These are phyloP conservation scores for Secale cereale DNA, from an alignment of 176 grass and related monocot species.

Conservation along the genomic window DNA sequence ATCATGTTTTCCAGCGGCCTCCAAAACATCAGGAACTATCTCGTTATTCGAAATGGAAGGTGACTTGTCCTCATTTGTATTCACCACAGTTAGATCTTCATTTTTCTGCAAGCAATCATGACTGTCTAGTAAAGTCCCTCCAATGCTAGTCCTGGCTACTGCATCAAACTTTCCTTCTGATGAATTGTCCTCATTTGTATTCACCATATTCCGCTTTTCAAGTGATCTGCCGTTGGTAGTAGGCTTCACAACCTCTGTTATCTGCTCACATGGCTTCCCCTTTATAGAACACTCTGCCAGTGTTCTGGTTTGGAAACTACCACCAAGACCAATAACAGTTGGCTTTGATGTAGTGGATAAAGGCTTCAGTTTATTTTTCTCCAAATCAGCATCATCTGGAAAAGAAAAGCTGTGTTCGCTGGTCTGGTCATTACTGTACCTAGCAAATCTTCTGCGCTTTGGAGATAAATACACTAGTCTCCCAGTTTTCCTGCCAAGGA, in stretches of 20 bases:
- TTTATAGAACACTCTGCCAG: not conserved
- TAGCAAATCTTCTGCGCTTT: slow-evolving; percentile 50
- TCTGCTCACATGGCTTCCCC: slow-evolving; percentile 19
- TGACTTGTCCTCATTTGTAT: not conserved
- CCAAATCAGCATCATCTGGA: slow-evolving; percentile 18
- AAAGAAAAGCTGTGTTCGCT: not conserved
- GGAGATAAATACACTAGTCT: slow-evolving; percentile 47
- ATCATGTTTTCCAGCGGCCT: slow-evolving; percentile 11
- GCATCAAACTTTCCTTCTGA: not conserved
- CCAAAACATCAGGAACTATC: slow-evolving; percentile 1
- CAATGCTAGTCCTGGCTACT: not conserved
- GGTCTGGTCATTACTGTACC: slow-evolving; percentile 37
- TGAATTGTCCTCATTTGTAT: slow-evolving; percentile 22
- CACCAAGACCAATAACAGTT: slow-evolving; percentile 5
- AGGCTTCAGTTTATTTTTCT: slow-evolving; percentile 6
- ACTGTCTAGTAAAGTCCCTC: not conserved
- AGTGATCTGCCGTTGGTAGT: not conserved
- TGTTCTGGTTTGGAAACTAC: slow-evolving; percentile 1
- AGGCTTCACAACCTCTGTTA: not conserved
- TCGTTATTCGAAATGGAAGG: slow-evolving; percentile 2
- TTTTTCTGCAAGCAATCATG: slow-evolving; percentile 2
- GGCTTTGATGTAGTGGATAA: slow-evolving; percentile 12
- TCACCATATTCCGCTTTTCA: slow-evolving; percentile 14
- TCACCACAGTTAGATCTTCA: not conserved
- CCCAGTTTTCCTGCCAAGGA: slow-evolving; percentile 33